Base-by-base conservation (phyloP, 2,329 filamentous ascomycete genomes). In the Curvularia verruculosa region DNA sequence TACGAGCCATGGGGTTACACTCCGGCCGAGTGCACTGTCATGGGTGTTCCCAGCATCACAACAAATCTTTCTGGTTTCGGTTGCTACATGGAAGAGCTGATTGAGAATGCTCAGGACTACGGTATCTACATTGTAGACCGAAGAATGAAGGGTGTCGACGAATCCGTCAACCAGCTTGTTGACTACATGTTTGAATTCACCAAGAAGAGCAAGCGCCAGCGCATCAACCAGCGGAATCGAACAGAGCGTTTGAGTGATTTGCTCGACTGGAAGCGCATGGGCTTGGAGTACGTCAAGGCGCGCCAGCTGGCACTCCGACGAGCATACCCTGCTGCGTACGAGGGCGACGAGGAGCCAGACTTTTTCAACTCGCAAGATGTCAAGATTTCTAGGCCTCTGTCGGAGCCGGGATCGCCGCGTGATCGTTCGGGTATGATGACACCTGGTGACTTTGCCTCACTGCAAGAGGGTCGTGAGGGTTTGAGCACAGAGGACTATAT, bases 1-100 rank as follows among this genome's bases (percentile, higher is more conserved):
- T 99, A 99, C 77, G 95, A 99, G 80, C 95, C 95, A 8, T 99
- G 95, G 95, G 95, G 95, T 44, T 99, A 99, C 79, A 99, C 95
- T 2, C 95, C 94, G 0, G 94, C 95, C 50, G 95, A 98, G 78
- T 99, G 95, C 78, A 98, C 95, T 0, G 95, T 98, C 61, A 98
- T 98, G 95, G 95, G 95, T 69, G 93, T 99, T 39, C 95, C 95
- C 41, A 96, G 92, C 78, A 97, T 99, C 79, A 98, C 95, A 10
- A 98, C 94, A 26, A 99, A 99, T 78, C 82, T 99, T 43, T 98
- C 95, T 6, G 95, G 95, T 19, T 99, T 99, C 72, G 95, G 95
- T 48, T 98, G 95, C 79, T 98, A 99, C 78, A 99, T 99, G 95
- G 95, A 99, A 78, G 95, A 98, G 79, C 81, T 98, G 66, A 98